Conservation (phyloP, 1,284 basidiomycete species). For the Pascua sp. region DNA sequence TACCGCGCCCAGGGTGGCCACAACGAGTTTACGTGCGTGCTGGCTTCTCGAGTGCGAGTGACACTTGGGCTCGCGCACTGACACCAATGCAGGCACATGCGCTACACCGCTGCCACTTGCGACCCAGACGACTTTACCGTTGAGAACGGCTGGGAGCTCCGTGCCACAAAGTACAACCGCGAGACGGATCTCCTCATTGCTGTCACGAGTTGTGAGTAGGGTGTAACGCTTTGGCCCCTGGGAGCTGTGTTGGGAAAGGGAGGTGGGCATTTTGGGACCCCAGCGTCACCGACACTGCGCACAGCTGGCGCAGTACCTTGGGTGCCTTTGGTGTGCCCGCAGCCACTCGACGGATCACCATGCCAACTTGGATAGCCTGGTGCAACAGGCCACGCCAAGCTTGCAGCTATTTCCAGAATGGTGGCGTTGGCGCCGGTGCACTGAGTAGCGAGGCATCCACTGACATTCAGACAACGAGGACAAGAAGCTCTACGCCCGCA, state of each 20-base stretch:
- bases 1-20: conserved; percentile 53
- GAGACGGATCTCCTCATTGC: conserved; percentile 91
- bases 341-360: no score
- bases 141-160: conserved; percentile 73
- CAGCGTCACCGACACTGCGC: no score
- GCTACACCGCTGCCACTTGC: conserved; percentile 86
- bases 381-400: no score
- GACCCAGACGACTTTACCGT: conserved; percentile 90
- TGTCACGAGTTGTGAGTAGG: conserved; percentile 57
- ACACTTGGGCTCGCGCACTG: not conserved
- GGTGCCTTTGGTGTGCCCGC: no score
- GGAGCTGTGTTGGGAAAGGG: no score
- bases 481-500: conserved; percentile 88
- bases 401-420: no score
- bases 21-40: conserved; percentile 18
- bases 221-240: not conserved
- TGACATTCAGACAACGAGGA: conserved; percentile 60
- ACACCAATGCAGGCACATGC: conserved; percentile 60
- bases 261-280: no score
- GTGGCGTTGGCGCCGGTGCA: no score
- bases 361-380: no score
- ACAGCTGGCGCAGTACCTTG: no score
- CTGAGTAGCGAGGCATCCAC: no score
- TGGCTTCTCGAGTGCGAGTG: not conserved
- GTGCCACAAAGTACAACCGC: conserved; percentile 78